Evolutionary conservation across 768 basidiomycete species (phyloP), one percentile per base, ranked within the genome.

Genomic region (Pisolithus microcarpus): DNA sequence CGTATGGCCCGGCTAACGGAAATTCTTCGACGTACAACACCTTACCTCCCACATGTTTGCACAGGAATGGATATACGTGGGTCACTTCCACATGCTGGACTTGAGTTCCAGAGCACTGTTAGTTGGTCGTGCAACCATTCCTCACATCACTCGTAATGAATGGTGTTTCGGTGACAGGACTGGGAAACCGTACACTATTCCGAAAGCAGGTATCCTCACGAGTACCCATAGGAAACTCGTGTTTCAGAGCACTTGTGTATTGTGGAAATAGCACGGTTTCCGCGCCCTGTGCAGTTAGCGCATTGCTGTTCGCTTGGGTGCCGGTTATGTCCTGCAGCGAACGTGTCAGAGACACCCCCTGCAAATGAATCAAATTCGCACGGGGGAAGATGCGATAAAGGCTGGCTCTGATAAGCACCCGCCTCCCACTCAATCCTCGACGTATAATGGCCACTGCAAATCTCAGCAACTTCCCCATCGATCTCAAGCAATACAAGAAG

Each of bases 401-500:
- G 26, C 16, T n/a, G 21, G 43, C 43, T 34, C 34, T 34, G 34
- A 34, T 34, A 34, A 34, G 34, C 11, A 15, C 11, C 11, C 34
- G 11, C 34, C n/a, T 44, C 43, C 15, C 5, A 10, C 15, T 49
- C 54, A 4, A 21, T 51, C 45, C 10, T 21, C 24, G n/a, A 11
- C 26, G 31, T 61, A 55, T 68, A 61, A 76, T 75, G 72, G 47
- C 70, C 28, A 71, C 65, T 59, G 66, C 71, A 56, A 61, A 15
- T 11, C 34, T 71, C 51, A 69, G 65, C 47, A 61, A 66, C 50
- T 90, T 90, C 72, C 87, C 88, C 49, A 80, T 91, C 62, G 87
- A 90, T 69, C 82, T 91, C 65, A 77, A 72, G 52, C 71, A 81
- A 58, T 87, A 82, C 72, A 84, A 87, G 69, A 83, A 83, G 87